Conservation (phyloP, 129 eudicot species). For the Erigeron canadensis region DNA sequence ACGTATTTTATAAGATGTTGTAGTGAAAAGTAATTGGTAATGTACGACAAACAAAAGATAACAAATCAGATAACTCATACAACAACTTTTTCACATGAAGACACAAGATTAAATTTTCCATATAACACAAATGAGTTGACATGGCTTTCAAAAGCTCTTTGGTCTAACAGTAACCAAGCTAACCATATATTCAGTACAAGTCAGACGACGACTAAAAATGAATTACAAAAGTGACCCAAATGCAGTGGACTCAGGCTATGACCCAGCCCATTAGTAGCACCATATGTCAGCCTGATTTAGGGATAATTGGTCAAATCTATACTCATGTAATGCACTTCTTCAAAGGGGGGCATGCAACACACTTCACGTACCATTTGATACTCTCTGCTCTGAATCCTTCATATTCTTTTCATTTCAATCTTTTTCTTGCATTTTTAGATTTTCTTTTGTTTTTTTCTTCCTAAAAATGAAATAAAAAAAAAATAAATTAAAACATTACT, state of each 20-base stretch:
- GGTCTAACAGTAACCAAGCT: no score
- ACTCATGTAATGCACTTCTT: constrained; percentile 17
- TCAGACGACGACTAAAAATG: no score
- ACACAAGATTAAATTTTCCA: no score
- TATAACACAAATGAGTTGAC: no score
- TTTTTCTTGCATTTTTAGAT: not conserved
- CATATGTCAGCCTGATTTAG: not conserved
- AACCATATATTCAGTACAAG: no score
- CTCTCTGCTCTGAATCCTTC: not conserved
- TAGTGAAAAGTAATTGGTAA: no score
- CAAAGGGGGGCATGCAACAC: constrained; percentile 25
- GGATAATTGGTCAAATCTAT: not conserved
- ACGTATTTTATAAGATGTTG: no score
- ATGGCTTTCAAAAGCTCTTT: no score
- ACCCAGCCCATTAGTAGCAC: constrained; percentile 18
- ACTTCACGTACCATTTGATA: constrained; percentile 22
- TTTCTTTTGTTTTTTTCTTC: not conserved
- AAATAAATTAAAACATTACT: constrained; percentile 17
- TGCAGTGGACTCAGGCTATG: not conserved
- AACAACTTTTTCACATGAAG: no score
- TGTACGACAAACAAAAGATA: no score
- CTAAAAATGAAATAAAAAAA: not conserved
- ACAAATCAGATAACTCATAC: no score
- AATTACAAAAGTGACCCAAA: no score
- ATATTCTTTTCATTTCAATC: not conserved